These are phyloP conservation scores for Passalora sequoiae DNA, from an alignment of 2,329 filamentous ascomycete genomes.

Conservation along the genomic window DNA sequence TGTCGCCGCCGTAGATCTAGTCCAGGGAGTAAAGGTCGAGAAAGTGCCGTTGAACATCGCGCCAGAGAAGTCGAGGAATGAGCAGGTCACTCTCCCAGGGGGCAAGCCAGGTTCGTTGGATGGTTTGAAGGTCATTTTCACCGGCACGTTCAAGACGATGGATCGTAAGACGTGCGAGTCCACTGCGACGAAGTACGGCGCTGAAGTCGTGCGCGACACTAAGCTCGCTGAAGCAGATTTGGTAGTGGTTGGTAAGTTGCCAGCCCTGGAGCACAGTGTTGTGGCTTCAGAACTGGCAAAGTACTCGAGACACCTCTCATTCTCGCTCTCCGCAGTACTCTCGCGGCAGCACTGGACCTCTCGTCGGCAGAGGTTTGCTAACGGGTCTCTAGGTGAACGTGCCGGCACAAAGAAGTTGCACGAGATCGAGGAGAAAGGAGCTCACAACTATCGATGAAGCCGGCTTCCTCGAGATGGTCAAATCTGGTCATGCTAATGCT, in stretches of 20 bases:
- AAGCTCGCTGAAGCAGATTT: slow-evolving; percentile 14
- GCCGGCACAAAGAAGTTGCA: slow-evolving; percentile 17
- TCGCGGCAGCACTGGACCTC: too few relatives aligned
- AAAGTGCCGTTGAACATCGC: too few relatives aligned
- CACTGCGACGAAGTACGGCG: slow-evolving; percentile 14
- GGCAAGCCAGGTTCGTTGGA: slow-evolving; percentile 7
- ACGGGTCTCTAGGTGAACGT: too few relatives aligned
- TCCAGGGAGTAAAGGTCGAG: too few relatives aligned
- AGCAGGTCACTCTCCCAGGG: slow-evolving; percentile 4
- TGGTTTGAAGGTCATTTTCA: slow-evolving; percentile 11
- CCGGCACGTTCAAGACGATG: slow-evolving; percentile 12
- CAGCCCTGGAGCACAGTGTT: slow-evolving; percentile 9
- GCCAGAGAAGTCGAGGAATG: slow-evolving; percentile 4
- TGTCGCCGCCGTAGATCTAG: too few relatives aligned
- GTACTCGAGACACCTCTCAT: not conserved
- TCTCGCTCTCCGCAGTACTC: too few relatives aligned
- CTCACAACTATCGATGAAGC: slow-evolving; percentile 15
- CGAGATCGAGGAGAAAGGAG: slow-evolving; percentile 17
- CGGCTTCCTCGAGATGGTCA: slow-evolving; percentile 16
- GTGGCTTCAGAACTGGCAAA: not conserved
- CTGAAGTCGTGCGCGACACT: slow-evolving; percentile 3
- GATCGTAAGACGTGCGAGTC: slow-evolving; percentile 16
- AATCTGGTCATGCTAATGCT: slow-evolving; percentile 1
- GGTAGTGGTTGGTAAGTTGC: slow-evolving; percentile 13
- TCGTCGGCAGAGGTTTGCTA: too few relatives aligned